A percentile compares a stretch with the other conserved stretches of the same genome.
phyloP scores from a whole-genome alignment of 805 yeast genomes.

The Zygoascus tannicola region DNA sequence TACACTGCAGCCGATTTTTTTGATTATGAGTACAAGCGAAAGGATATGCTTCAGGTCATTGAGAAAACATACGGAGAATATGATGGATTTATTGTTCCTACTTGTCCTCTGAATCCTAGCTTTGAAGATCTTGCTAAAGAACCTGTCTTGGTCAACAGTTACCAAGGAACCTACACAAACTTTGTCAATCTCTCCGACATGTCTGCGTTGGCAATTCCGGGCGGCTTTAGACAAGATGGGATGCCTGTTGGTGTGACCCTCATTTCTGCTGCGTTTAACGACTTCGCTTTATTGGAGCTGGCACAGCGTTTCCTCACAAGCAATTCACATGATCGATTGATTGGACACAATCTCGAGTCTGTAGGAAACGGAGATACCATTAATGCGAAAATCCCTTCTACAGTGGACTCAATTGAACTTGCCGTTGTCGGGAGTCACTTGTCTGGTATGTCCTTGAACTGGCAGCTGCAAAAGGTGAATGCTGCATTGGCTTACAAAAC shows the following conservation, averaged over 20 bases:
- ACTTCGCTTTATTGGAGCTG: slow-evolving; percentile 76
- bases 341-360: slow-evolving; percentile 44
- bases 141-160: slow-evolving; percentile 75
- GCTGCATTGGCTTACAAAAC: slow-evolving; percentile 63
- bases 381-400: slow-evolving; percentile 33
- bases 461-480: slow-evolving; percentile 83
- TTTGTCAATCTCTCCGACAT: slow-evolving; percentile 91
- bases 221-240: slow-evolving; percentile 81
- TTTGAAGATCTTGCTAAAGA: slow-evolving; percentile 62
- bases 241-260: slow-evolving; percentile 87
- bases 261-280: slow-evolving; percentile 73
- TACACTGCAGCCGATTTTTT: slow-evolving; percentile 77
- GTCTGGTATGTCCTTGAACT: slow-evolving; percentile 77
- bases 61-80: slow-evolving; percentile 43
- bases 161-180: slow-evolving; percentile 97
- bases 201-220: slow-evolving; percentile 86
- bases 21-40: slow-evolving; percentile 79
- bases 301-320: slow-evolving; percentile 58
- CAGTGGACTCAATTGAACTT: slow-evolving; percentile 43
- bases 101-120: slow-evolving; percentile 88
- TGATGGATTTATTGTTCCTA: slow-evolving; percentile 82
- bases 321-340: slow-evolving; percentile 39
- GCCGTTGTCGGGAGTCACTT: slow-evolving; percentile 98
- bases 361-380: slow-evolving; percentile 18
- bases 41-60: slow-evolving; percentile 62